Conservation (phyloP, 768 basidiomycete genomes). For the Psilocybe cyanescens region DNA sequence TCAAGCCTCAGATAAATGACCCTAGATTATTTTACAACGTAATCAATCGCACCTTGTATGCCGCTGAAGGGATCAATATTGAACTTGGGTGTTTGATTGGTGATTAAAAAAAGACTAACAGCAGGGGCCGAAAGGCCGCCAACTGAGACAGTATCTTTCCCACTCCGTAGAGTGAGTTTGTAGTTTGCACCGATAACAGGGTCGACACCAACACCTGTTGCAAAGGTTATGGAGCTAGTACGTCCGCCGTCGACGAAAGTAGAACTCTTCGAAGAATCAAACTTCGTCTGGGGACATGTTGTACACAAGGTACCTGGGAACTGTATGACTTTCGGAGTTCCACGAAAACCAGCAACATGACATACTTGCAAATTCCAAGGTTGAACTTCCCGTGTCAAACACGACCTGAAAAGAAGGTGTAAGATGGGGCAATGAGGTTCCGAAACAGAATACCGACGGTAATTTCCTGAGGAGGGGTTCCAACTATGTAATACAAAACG, state of each 20-base stretch:
- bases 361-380: conserved; percentile 53
- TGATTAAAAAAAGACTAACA: conserved; percentile 52
- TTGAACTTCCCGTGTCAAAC: conserved; percentile 59
- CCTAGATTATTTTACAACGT: background rate
- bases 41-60: conserved; percentile 44
- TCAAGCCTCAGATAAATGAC: background rate
- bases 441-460: conserved; percentile 29
- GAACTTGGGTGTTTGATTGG: conserved; percentile 55
- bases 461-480: conserved; percentile 55
- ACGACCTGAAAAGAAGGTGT: conserved; percentile 42
- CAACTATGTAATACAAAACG: conserved; percentile 35
- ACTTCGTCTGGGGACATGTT: conserved; percentile 48
- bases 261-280: conserved; percentile 51
- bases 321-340: background rate
- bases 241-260: conserved; percentile 51
- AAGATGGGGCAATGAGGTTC: conserved; percentile 4
- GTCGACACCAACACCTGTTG: conserved; percentile 58
- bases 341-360: background rate
- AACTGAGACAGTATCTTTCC: conserved; percentile 51
- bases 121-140: conserved; percentile 43
- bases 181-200: conserved; percentile 54
- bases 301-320: conserved; percentile 46
- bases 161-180: conserved; percentile 47
- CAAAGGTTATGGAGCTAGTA: conserved; percentile 51
- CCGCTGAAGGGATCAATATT: conserved; percentile 59